phyloP scores from a whole-genome alignment of 768 basidiomycete genomes.

The Dendrothele bispora region DNA sequence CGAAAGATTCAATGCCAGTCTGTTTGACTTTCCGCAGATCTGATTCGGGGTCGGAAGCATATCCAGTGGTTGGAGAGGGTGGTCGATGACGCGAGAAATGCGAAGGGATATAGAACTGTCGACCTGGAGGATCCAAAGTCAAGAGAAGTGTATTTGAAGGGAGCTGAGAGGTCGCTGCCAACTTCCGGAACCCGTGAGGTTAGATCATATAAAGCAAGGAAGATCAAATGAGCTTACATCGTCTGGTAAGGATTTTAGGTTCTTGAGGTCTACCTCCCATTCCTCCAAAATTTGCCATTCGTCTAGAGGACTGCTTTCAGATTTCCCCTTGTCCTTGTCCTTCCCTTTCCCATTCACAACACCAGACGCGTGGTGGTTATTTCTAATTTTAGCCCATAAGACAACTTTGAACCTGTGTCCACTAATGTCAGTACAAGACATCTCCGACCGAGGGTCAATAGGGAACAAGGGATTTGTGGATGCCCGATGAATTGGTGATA shows the following conservation, averaged over 20 bases:
- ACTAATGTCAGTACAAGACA: constrained; percentile 53
- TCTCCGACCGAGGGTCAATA: constrained; percentile 55
- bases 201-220: neutral
- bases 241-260: constrained; percentile 57
- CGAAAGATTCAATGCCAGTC: constrained; percentile 10
- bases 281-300: constrained; percentile 68
- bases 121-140: constrained; percentile 59
- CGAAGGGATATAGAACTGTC: constrained; percentile 58
- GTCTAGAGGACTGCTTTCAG: neutral
- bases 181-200: constrained; percentile 21
- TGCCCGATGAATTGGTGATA: constrained; percentile 77
- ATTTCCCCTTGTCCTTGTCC: constrained; percentile 33
- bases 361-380: constrained; percentile 14
- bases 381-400: constrained; percentile 53
- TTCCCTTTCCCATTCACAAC: constrained; percentile 35
- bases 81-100: constrained; percentile 36
- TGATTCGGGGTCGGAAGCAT: constrained; percentile 72
- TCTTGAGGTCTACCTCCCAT: constrained; percentile 63
- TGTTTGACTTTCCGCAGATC: constrained; percentile 44
- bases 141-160: constrained; percentile 77
- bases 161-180: constrained; percentile 43
- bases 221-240: constrained; percentile 48
- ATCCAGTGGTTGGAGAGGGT: constrained; percentile 60
- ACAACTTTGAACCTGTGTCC: constrained; percentile 53
- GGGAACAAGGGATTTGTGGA: constrained; percentile 82